Evolutionary conservation across 129 eudicot genomes (phyloP).

Genomic region (Calendula officinalis): DNA sequence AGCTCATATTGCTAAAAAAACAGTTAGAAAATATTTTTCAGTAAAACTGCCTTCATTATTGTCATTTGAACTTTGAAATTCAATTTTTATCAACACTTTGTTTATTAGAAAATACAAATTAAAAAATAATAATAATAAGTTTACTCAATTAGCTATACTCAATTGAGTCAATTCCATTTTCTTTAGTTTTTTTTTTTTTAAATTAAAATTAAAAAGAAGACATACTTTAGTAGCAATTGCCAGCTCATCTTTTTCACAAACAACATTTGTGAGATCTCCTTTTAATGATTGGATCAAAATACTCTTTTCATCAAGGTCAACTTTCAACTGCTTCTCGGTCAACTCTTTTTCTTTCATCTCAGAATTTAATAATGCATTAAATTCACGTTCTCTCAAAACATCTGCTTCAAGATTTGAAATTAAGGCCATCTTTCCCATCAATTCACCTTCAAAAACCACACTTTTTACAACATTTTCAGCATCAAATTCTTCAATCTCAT

Average conservation of each 20-base stretch:
- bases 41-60: not conserved
- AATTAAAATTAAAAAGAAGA: not conserved
- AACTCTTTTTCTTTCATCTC: slow-evolving; percentile 30
- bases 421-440: slow-evolving; percentile 7
- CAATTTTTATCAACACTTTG: no score
- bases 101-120: no score
- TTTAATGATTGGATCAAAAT: slow-evolving; percentile 43
- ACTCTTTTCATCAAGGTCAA: slow-evolving; percentile 36
- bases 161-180: no score
- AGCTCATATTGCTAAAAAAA: slow-evolving; percentile 52
- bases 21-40: not conserved
- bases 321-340: slow-evolving; percentile 44
- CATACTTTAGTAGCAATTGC: slow-evolving; percentile 51
- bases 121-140: no score
- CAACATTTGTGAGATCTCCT: slow-evolving; percentile 42
- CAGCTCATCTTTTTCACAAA: slow-evolving; percentile 41
- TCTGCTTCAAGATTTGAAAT: not conserved
- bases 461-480: slow-evolving; percentile 44
- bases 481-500: slow-evolving; percentile 34
- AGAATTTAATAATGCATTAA: not conserved
- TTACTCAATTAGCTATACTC: no score
- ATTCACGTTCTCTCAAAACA: not conserved
- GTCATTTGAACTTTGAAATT: no score
- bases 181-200: not conserved
- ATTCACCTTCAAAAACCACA: slow-evolving; percentile 47